Percentiles rank a stretch among this genome's conserved stretches.
phyloP scores from a whole-genome alignment of 2,329 filamentous ascomycete genomes.

The Karstenula rhodostoma region DNA sequence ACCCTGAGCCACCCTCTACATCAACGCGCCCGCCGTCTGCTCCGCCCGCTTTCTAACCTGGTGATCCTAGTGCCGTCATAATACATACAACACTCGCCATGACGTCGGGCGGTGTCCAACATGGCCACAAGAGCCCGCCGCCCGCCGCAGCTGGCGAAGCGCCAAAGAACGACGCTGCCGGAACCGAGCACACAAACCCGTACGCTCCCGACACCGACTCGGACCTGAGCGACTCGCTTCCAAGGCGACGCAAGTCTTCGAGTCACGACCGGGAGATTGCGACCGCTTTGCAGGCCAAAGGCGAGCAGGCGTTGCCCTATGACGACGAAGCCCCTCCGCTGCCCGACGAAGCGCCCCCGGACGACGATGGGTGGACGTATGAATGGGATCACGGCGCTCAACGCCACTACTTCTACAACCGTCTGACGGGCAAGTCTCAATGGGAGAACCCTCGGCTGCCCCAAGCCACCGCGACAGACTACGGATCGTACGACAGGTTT shows the following conservation, averaged over 20 bases:
- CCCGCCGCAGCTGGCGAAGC: not conserved
- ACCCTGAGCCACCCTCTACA: no score
- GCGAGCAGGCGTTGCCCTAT: constrained; percentile 34
- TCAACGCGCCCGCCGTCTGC: not conserved
- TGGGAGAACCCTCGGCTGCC: constrained; percentile 88
- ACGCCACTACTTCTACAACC: constrained; percentile 86
- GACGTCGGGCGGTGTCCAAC: constrained; percentile 21
- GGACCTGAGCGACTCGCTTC: constrained; percentile 2
- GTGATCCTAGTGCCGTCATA: constrained; percentile 28
- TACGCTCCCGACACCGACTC: constrained; percentile 10
- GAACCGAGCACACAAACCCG: not conserved
- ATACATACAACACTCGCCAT: constrained; percentile 24
- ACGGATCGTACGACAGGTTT: constrained; percentile 48
- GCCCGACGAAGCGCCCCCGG: constrained; percentile 60
- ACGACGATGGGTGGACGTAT: constrained; percentile 79
- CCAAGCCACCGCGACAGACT: constrained; percentile 42
- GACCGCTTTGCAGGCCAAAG: constrained; percentile 15
- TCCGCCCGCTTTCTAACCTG: constrained; percentile 5
- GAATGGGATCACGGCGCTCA: constrained; percentile 75
- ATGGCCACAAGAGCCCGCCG: constrained; percentile 23
- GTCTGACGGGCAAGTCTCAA: constrained; percentile 74
- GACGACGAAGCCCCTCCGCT: constrained; percentile 47
- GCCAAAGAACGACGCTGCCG: constrained; percentile 6
- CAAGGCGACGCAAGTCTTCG: not conserved
- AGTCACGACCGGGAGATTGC: constrained; percentile 20